A percentile compares a stretch with the other conserved stretches of the same genome.
These are phyloP conservation scores for Cryptosporidium sp. DNA, from an alignment of 169 alveolate genomes.

Conservation along the genomic window DNA sequence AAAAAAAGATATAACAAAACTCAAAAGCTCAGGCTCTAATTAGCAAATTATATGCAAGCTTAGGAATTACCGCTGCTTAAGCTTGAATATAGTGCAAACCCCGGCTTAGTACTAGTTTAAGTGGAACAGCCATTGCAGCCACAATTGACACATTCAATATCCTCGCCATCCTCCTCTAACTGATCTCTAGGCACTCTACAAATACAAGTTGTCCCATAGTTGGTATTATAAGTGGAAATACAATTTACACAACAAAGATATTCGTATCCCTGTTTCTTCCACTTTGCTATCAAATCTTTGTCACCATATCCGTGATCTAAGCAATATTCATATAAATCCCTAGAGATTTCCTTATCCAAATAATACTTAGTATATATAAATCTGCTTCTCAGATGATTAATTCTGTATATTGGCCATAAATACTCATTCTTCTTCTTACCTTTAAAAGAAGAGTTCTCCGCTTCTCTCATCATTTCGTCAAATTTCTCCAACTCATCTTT, in stretches of 20 bases:
- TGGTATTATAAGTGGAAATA: slow-evolving; percentile 91
- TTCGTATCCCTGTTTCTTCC: slow-evolving; percentile 99
- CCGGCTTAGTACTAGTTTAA: not conserved
- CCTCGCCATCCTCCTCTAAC: slow-evolving; percentile 91
- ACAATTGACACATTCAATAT: slow-evolving; percentile 96
- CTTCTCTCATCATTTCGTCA: slow-evolving; percentile 94
- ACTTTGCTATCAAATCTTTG: slow-evolving; percentile 96
- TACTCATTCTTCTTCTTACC: slow-evolving; percentile 96
- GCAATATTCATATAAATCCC: slow-evolving; percentile 97
- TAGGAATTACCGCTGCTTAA: not conserved
- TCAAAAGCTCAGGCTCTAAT: not conserved
- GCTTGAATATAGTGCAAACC: not conserved
- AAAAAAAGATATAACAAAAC: not conserved
- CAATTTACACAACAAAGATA: slow-evolving; percentile 96
- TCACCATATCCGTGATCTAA: slow-evolving; percentile 96
- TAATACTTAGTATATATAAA: slow-evolving; percentile 93
- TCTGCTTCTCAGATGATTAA: slow-evolving; percentile 96
- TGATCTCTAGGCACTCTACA: slow-evolving; percentile 98
- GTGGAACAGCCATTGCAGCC: slow-evolving; percentile 99
- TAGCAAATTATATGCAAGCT: no score
- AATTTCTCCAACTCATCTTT: slow-evolving; percentile 92
- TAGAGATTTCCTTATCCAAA: slow-evolving; percentile 92
- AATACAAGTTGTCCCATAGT: slow-evolving; percentile 96
- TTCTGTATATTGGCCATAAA: slow-evolving; percentile 96
- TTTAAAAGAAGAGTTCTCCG: slow-evolving; percentile 93